Conservation (phyloP, 1,284 basidiomycete genomes). For the Vanrija humicola region DNA sequence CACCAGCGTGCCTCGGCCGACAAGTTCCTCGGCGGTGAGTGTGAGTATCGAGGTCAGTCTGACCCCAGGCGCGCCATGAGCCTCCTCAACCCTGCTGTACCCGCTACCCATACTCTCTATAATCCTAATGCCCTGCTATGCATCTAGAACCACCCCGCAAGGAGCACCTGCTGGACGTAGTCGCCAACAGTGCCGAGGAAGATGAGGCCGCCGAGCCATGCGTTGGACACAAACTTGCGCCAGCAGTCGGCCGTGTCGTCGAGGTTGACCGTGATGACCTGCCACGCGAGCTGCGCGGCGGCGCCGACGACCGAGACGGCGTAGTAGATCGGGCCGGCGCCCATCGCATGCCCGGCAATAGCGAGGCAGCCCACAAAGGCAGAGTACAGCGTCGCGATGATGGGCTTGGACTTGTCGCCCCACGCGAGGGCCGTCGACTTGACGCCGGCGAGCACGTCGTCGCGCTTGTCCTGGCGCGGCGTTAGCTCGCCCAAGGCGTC, state of each 20-base stretch:
- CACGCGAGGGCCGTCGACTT: slow-evolving; percentile 93
- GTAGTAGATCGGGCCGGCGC: slow-evolving; percentile 74
- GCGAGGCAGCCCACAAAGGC: slow-evolving; percentile 71
- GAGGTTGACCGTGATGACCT: slow-evolving; percentile 74
- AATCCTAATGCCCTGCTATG: no score
- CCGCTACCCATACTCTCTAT: no score
- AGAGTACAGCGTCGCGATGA: slow-evolving; percentile 70
- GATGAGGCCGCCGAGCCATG: slow-evolving; percentile 75
- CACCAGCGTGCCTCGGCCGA: slow-evolving; percentile 37
- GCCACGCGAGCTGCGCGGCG: slow-evolving; percentile 72
- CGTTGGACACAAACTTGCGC: slow-evolving; percentile 83
- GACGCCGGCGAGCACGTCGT: slow-evolving; percentile 85
- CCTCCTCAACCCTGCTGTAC: no score
- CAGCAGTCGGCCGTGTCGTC: slow-evolving; percentile 80
- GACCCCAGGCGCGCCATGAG: no score
- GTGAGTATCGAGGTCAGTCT: no score
- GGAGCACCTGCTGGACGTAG: slow-evolving; percentile 53
- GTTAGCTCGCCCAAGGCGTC: neutral
- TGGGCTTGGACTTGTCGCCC: slow-evolving; percentile 67
- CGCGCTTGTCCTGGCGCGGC: slow-evolving; percentile 72
- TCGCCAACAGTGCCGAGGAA: slow-evolving; percentile 80
- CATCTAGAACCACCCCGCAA: no score
- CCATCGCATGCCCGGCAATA: slow-evolving; percentile 73
- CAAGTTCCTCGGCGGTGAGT: slow-evolving; percentile 38
- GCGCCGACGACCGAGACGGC: slow-evolving; percentile 66